Evolutionary conservation across 2,329 filamentous ascomycete species (phyloP).

Genomic region (Aspergillus pseudoterreus): DNA sequence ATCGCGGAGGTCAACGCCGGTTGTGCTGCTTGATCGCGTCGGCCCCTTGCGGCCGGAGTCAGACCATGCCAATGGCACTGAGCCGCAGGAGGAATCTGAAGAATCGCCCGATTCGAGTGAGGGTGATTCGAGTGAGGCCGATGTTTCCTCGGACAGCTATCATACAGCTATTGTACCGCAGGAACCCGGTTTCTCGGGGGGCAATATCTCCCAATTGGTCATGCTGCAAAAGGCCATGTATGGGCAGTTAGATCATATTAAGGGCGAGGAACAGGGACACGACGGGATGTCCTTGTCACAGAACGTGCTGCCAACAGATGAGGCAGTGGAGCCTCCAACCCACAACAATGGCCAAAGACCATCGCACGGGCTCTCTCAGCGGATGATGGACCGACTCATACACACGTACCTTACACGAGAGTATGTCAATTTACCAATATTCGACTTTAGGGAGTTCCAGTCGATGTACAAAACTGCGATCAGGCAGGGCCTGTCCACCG

Average conservation of each 20-base stretch:
- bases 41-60: too few species aligned
- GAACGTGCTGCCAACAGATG: not conserved
- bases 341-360: not conserved
- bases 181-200: not conserved
- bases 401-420: slow-evolving; percentile 20
- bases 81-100: too few species aligned
- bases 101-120: not conserved
- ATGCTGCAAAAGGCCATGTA: slow-evolving; percentile 6
- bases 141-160: slow-evolving; percentile 6
- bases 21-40: too few species aligned
- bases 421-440: slow-evolving; percentile 24
- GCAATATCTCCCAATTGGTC: not conserved
- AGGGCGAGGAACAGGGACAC: slow-evolving; percentile 5
- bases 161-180: slow-evolving; percentile 3
- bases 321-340: not conserved
- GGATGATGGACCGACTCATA: slow-evolving; percentile 15
- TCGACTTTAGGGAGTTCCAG: slow-evolving; percentile 16
- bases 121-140: not conserved
- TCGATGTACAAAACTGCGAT: slow-evolving; percentile 9
- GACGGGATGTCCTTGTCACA: not conserved
- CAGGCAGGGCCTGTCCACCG: slow-evolving; percentile 2
- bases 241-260: slow-evolving; percentile 5
- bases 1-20: too few species aligned
- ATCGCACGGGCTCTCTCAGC: slow-evolving; percentile 10
- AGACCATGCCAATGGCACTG: too few species aligned